Evolutionary conservation across 139 green algal species (phyloP).

Genomic region (Chlamydomonas eustigma): DNA sequence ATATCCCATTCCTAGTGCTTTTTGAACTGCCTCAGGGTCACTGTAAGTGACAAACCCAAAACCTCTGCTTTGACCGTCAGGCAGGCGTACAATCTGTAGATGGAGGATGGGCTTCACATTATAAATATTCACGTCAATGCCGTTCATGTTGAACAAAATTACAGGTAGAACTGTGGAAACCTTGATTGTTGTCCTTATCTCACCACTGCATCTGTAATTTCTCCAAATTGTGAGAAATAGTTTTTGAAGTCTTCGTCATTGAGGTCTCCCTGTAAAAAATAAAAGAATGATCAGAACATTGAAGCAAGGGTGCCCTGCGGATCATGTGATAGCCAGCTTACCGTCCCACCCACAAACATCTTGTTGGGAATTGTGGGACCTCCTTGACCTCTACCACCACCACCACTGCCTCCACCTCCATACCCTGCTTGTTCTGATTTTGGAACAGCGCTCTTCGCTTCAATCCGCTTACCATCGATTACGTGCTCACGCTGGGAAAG

Average conservation of each 20-base stretch:
- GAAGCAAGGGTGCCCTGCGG: too few species aligned
- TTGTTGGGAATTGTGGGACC: slow-evolving; percentile 46
- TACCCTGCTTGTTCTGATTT: slow-evolving; percentile 12
- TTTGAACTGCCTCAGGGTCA: slow-evolving; percentile 68
- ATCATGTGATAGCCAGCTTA: too few species aligned
- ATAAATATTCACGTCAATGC: neutral
- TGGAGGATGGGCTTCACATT: neutral
- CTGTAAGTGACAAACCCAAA: slow-evolving; percentile 91
- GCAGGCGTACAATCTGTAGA: slow-evolving; percentile 27
- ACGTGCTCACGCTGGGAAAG: slow-evolving; percentile 42
- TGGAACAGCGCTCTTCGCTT: slow-evolving; percentile 71
- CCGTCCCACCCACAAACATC: slow-evolving; percentile 71
- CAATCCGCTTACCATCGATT: slow-evolving; percentile 62
- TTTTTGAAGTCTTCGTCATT: slow-evolving; percentile 60
- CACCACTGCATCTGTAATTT: slow-evolving; percentile 69
- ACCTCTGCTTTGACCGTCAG: slow-evolving; percentile 68
- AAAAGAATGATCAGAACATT: too few species aligned
- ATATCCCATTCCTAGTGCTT: slow-evolving; percentile 42
- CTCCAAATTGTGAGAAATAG: slow-evolving; percentile 82
- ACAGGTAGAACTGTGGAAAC: too few species aligned
- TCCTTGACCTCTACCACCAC: slow-evolving; percentile 8
- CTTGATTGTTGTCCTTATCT: slow-evolving; percentile 1
- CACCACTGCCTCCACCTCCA: neutral
- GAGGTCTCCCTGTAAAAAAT: slow-evolving; percentile 46
- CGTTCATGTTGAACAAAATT: too few species aligned